phyloP scores from a whole-genome alignment of 805 yeast species.

The Wickerhamomyces canadensis region DNA sequence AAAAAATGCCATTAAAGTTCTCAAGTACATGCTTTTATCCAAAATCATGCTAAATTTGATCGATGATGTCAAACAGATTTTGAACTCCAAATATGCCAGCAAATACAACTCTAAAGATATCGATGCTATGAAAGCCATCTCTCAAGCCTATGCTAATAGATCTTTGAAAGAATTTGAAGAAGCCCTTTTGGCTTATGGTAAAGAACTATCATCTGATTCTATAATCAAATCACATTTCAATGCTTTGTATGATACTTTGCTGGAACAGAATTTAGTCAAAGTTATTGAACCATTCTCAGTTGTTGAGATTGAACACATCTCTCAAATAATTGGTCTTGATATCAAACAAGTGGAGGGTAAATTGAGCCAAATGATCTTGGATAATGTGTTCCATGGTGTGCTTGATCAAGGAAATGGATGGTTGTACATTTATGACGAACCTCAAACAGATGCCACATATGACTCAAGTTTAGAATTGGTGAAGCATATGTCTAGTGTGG shows the following conservation, averaged over 20 bases:
- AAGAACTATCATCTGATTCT: conserved; percentile 78
- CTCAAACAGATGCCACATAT: conserved; percentile 81
- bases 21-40: conserved; percentile 88
- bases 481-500: conserved; percentile 80
- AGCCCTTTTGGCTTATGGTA: conserved; percentile 64
- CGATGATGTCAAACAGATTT: conserved; percentile 77
- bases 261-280: conserved; percentile 89
- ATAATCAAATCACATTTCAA: conserved; percentile 89
- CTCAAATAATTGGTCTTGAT: conserved; percentile 83
- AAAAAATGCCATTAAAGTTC: conserved; percentile 65
- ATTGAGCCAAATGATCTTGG: conserved; percentile 92
- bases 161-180: conserved; percentile 86
- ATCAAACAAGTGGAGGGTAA: conserved; percentile 88
- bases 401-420: conserved; percentile 98
- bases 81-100: conserved; percentile 65
- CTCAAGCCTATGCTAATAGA: conserved; percentile 84
- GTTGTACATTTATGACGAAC: conserved; percentile 87
- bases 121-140: conserved; percentile 93
- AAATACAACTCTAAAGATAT: conserved; percentile 80
- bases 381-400: conserved; percentile 92
- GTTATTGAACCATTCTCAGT: conserved; percentile 94
- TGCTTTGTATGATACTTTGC: conserved; percentile 85
- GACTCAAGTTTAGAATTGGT: conserved; percentile 83
- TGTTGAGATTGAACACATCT: conserved; percentile 88
- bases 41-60: conserved; percentile 88